Evolutionary conservation across 306 rosid species (phyloP).

Genomic region (Vigna mungo): DNA sequence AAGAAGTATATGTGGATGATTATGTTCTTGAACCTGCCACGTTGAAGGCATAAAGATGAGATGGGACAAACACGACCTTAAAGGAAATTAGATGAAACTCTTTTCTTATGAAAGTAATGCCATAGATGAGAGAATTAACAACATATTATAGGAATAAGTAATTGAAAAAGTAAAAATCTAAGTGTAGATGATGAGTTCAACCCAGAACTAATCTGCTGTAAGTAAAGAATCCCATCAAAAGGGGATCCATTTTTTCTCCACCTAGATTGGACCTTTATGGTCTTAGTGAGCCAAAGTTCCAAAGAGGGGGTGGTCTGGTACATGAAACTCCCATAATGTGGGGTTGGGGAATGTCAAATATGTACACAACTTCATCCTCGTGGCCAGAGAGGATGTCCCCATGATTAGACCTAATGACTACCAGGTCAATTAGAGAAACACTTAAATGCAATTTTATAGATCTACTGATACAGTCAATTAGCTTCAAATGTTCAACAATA

Average conservation of each 20-base stretch:
- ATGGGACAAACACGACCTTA: conserved; percentile 8
- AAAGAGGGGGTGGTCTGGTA: not conserved
- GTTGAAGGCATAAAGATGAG: conserved; percentile 17
- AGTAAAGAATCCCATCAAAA: not conserved
- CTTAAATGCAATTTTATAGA: not conserved
- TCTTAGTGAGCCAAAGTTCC: not conserved
- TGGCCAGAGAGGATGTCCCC: not conserved
- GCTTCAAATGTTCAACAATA: conserved; percentile 1
- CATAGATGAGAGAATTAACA: conserved; percentile 5
- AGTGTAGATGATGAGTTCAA: not conserved
- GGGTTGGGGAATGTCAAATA: not conserved
- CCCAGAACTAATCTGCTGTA: not conserved
- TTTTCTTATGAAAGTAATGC: not conserved
- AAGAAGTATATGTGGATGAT: conserved; percentile 98
- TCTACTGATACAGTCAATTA: not conserved
- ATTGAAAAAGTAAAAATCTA: not conserved
- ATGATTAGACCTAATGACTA: not conserved
- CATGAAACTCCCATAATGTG: not conserved
- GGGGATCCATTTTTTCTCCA: not conserved
- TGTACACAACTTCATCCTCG: no score
- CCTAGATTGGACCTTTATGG: not conserved
- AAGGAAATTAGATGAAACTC: conserved; percentile 9
- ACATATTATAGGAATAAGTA: not conserved
- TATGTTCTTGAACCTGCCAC: conserved; percentile 96
- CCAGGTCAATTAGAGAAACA: not conserved